These are phyloP conservation scores for Didymella glomerata DNA, from an alignment of 2,329 filamentous ascomycete genomes.

Conservation along the genomic window DNA sequence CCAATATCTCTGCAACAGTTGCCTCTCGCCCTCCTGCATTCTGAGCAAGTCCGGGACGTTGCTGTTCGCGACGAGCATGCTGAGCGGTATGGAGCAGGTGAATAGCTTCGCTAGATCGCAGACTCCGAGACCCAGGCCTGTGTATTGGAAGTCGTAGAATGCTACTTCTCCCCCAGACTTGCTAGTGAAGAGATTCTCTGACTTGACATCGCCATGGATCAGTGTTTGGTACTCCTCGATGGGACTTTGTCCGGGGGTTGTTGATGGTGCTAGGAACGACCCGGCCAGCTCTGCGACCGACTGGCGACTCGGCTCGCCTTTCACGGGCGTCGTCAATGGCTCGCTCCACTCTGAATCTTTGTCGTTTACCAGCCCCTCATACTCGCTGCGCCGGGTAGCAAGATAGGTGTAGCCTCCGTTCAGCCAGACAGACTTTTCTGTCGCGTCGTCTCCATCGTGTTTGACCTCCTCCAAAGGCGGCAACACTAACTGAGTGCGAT, in stretches of 20 bases:
- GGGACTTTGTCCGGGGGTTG: conserved; percentile 35
- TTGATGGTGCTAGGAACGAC: conserved; percentile 57
- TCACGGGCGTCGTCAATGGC: conserved; percentile 55
- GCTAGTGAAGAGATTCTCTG: conserved; percentile 71
- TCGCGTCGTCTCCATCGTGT: conserved; percentile 38
- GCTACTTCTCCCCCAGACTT: conserved; percentile 61
- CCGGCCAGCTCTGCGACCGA: conserved; percentile 65
- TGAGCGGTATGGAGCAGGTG: conserved; percentile 69
- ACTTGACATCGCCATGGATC: conserved; percentile 75
- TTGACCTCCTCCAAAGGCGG: conserved; percentile 65
- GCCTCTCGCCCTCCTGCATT: conserved; percentile 62
- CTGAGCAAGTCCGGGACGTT: conserved; percentile 51
- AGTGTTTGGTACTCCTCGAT: conserved; percentile 60
- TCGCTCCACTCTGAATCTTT: conserved; percentile 64
- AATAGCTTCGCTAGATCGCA: conserved; percentile 74
- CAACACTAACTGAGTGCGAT: conserved; percentile 54
- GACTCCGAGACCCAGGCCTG: conserved; percentile 69
- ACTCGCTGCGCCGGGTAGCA: conserved; percentile 68
- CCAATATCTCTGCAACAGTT: conserved; percentile 63
- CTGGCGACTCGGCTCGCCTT: conserved; percentile 8
- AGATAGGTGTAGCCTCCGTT: conserved; percentile 76
- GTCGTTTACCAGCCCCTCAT: conserved; percentile 58
- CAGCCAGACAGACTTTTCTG: conserved; percentile 60
- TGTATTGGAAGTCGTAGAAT: conserved; percentile 76
- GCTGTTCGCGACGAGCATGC: conserved; percentile 56